Evolutionary conservation across 2,329 filamentous ascomycete genomes (phyloP), one percentile per base, ranked within the genome.

Genomic region (Aspergillus sp.): DNA sequence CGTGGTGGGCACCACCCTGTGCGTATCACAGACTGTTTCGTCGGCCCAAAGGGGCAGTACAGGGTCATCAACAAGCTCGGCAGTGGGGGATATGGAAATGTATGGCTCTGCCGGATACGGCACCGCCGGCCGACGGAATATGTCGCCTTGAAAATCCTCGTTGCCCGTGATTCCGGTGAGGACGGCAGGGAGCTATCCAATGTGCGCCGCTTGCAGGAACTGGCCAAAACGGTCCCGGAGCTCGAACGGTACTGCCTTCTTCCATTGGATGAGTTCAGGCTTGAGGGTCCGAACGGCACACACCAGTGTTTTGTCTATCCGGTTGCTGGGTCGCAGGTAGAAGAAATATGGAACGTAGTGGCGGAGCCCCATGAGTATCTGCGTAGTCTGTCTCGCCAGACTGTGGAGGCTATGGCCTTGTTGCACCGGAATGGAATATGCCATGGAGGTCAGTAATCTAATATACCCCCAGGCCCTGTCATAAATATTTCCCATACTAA

Each of bases 101-200:
- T 54, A 13, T 54, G 51, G 51, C 51, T 54, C 8, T 54, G 51
- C n/a, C 42, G 51, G 4, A 12, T 39, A n/a, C 6, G 27, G 6
- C 20, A 20, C 5, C 13, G 3, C 2, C n/a, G 30, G 19, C 41
- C 41, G 1, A 5, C 20, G 3, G n/a, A 47, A 17, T 54, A 54
- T 24, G 51, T 48, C 5, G 51, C 51, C 11, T 20, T 54, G 9
- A 54, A 54, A 34, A 53, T 53, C 9, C 17, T 53, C 12, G 17
- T 24, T 8, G 41, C 51, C 8, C 8, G 24, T 3, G 3, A 12
- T 12, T 27, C 51, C 2, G 24, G 5, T 1, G 27, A 46, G 4
- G 12, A 53, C 12, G 7, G 19, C 7, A 7, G 15, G 19, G 51
- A 53, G 41, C 2, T 12, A 9, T 8, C 5, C 7, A 46, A 13